Conservation (phyloP, 495 filamentous ascomycete species). For the Lasiosphaeria miniovina region DNA sequence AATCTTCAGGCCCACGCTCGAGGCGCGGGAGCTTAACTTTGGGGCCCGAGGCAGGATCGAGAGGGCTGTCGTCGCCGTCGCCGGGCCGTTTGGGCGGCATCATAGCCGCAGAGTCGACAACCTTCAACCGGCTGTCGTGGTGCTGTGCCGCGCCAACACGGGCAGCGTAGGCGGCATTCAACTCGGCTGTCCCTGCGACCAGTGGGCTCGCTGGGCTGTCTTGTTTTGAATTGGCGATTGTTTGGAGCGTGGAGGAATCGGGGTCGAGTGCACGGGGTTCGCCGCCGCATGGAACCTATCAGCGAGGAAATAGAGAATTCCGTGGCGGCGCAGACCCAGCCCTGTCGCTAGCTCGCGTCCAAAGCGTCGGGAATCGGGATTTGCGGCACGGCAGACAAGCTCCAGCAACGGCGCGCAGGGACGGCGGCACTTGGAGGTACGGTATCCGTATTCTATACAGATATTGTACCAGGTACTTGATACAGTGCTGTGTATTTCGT, state of each 20-base stretch:
- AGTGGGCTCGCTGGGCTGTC: neutral
- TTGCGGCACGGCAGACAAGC: neutral
- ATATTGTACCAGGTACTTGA: no score
- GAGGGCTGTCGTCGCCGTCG: slow-evolving; percentile 31
- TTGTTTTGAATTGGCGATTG: neutral
- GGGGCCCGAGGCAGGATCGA: slow-evolving; percentile 23
- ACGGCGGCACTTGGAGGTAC: no score
- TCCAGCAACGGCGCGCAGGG: no score
- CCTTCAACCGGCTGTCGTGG: slow-evolving; percentile 1
- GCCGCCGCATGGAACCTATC: slow-evolving; percentile 13
- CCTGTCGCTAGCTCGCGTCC: slow-evolving; percentile 17
- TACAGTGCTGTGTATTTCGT: no score
- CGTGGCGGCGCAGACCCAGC: slow-evolving; percentile 5
- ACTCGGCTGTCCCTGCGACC: slow-evolving; percentile 8
- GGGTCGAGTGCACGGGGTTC: slow-evolving; percentile 20
- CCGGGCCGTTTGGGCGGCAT: slow-evolving; percentile 42
- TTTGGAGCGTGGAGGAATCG: slow-evolving; percentile 7
- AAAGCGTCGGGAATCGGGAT: slow-evolving; percentile 17
- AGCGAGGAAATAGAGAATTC: slow-evolving; percentile 23
- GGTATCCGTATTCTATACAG: no score
- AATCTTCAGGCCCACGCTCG: slow-evolving; percentile 56
- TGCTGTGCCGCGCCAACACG: slow-evolving; percentile 22
- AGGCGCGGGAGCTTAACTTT: slow-evolving; percentile 48
- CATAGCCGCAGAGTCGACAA: neutral
- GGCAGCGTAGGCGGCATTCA: slow-evolving; percentile 20